Percentiles rank a stretch among this genome's conserved stretches.
phyloP scores from a whole-genome alignment of 371 early-diverging fungal genomes.

The Circinella umbellata region DNA sequence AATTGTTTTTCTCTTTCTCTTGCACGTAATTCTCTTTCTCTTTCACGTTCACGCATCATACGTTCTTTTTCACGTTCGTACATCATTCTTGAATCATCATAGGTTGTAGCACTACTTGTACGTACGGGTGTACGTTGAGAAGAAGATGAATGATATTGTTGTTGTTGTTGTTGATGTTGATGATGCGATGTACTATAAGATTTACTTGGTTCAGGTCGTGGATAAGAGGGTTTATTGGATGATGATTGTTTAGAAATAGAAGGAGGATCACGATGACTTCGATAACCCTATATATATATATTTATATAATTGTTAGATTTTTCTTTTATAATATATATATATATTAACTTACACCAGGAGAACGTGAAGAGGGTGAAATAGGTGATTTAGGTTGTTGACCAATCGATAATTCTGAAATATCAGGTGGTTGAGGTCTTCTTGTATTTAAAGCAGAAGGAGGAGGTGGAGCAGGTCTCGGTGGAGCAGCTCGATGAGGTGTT shows the following conservation, averaged over 20 bases:
- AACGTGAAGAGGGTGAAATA: not conserved
- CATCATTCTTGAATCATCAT: conserved; percentile 18
- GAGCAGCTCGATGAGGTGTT: conserved; percentile 16
- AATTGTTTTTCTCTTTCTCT: conserved; percentile 28
- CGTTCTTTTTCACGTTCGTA: conserved; percentile 31
- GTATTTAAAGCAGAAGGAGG: conserved; percentile 13
- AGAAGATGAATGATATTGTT: not conserved
- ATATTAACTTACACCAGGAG: conserved; percentile 1
- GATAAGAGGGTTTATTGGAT: conserved; percentile 19
- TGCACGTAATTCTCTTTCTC: conserved; percentile 12
- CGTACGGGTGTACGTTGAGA: conserved; percentile 6
- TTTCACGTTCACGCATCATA: conserved; percentile 34
- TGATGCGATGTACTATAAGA: conserved; percentile 27
- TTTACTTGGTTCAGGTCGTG: conserved; percentile 36
- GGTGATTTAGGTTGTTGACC: conserved; percentile 1
- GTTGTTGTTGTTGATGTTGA: conserved; percentile 10
- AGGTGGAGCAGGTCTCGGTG: conserved; percentile 34
- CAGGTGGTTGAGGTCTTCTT: conserved; percentile 18
- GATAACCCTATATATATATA: not conserved
- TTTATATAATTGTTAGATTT: no score
- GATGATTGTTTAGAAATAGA: not conserved
- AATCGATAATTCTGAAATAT: conserved; percentile 17
- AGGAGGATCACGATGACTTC: conserved; percentile 8
- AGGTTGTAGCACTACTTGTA: conserved; percentile 17
- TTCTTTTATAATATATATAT: no score